A percentile compares a stretch with the other conserved stretches of the same genome.
Evolutionary conservation across 306 rosid species (phyloP).

Genomic region (Vigna nakashimae): DNA sequence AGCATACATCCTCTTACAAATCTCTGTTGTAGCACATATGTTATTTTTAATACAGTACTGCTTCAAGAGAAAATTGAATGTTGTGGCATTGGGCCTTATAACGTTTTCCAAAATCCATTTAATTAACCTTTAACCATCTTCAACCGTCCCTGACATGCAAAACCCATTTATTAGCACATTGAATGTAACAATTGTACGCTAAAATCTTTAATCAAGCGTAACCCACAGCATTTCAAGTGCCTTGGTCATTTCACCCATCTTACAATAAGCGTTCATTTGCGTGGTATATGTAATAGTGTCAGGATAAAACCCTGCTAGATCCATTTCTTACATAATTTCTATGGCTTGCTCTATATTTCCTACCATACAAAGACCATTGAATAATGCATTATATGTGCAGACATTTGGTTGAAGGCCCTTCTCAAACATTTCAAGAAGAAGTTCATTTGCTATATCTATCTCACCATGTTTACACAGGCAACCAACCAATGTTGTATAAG

Average conservation of each 20-base stretch:
- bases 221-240: constrained; percentile 70
- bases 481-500: no score
- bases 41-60: constrained; percentile 80
- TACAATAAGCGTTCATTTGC: constrained; percentile 84
- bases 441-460: no score
- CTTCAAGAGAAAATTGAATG: constrained; percentile 90
- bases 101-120: constrained; percentile 86
- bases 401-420: no score
- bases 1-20: constrained; percentile 68
- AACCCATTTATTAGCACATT: constrained; percentile 91
- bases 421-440: no score
- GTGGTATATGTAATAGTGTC: no score
- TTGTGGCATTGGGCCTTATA: constrained; percentile 71
- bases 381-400: no score
- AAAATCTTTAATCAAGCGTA: constrained; percentile 74
- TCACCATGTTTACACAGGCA: no score
- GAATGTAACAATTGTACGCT: constrained; percentile 87
- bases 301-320: no score
- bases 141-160: constrained; percentile 83
- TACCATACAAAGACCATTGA: no score
- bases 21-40: constrained; percentile 61
- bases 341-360: no score
- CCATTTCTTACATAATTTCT: no score
- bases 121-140: constrained; percentile 76
- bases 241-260: constrained; percentile 70